Conservation (phyloP, 1,284 basidiomycete genomes). For the Austroboletus novae-zelandiae region DNA sequence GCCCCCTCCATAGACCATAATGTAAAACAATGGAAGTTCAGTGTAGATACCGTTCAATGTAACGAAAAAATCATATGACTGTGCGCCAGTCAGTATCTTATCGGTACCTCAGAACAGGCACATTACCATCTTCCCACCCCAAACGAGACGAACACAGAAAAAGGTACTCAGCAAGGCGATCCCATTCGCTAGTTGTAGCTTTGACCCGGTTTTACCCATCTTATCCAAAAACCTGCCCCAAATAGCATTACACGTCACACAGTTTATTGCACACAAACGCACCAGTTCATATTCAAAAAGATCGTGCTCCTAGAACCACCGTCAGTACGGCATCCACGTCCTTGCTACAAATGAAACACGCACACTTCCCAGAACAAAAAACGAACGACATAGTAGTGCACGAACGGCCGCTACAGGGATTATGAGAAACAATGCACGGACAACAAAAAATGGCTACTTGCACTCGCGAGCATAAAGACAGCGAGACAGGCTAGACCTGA, state of each 20-base stretch:
- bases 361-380: constrained; percentile 77
- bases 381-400: constrained; percentile 67
- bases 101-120: neutral
- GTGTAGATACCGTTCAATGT: constrained; percentile 50
- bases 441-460: constrained; percentile 35
- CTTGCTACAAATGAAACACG: constrained; percentile 21
- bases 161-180: constrained; percentile 59
- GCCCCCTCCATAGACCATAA: constrained; percentile 50
- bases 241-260: constrained; percentile 1
- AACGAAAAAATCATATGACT: constrained; percentile 64
- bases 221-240: constrained; percentile 68
- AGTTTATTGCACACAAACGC: constrained; percentile 3
- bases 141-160: constrained; percentile 60
- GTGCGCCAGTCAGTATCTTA: constrained; percentile 8
- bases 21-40: constrained; percentile 46
- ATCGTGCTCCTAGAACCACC: constrained; percentile 59
- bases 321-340: constrained; percentile 7
- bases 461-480: constrained; percentile 61
- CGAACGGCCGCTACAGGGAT: constrained; percentile 59
- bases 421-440: constrained; percentile 4
- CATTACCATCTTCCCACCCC: constrained; percentile 62
- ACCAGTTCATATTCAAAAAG: constrained; percentile 79
- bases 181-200: constrained; percentile 65
- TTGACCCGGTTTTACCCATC: constrained; percentile 63
- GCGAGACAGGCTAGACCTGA: constrained; percentile 55